Evolutionary conservation across 345 rosid genomes (phyloP).

Genomic region (Hibiscus trionum): DNA sequence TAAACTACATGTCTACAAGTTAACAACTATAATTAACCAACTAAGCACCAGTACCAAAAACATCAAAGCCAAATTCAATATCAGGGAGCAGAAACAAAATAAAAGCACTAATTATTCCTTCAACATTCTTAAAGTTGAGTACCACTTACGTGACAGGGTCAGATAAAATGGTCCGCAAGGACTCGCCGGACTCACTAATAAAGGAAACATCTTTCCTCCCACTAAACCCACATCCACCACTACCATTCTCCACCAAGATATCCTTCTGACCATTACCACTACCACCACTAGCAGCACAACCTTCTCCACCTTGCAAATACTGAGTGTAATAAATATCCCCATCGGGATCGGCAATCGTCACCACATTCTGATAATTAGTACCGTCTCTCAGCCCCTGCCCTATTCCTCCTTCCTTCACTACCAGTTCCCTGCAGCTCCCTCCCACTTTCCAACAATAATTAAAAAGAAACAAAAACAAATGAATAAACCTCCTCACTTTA

Average conservation of each 20-base stretch:
- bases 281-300: slow-evolving; percentile 34
- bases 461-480: background rate
- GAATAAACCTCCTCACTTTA: background rate
- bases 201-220: slow-evolving; percentile 59
- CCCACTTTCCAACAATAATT: slow-evolving; percentile 12
- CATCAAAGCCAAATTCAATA: background rate
- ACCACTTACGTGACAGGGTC: slow-evolving; percentile 73
- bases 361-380: slow-evolving; percentile 22
- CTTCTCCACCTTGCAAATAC: slow-evolving; percentile 39
- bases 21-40: background rate
- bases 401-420: slow-evolving; percentile 35
- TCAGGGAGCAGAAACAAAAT: background rate
- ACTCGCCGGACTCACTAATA: slow-evolving; percentile 53
- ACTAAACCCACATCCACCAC: slow-evolving; percentile 53
- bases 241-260: slow-evolving; percentile 35
- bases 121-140: background rate
- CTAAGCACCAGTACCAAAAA: background rate
- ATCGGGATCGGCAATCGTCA: slow-evolving; percentile 44
- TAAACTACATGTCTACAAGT: background rate
- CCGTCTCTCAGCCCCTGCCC: slow-evolving; percentile 27
- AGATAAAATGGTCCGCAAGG: slow-evolving; percentile 61
- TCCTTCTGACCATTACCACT: slow-evolving; percentile 45
- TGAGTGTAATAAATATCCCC: slow-evolving; percentile 46
- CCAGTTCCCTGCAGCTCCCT: slow-evolving; percentile 30
- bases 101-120: background rate